Percentiles rank a stretch among this genome's conserved stretches.
Evolutionary conservation across 78 protist genomes (phyloP).

Genomic region (Pelomyxa schiedti): DNA sequence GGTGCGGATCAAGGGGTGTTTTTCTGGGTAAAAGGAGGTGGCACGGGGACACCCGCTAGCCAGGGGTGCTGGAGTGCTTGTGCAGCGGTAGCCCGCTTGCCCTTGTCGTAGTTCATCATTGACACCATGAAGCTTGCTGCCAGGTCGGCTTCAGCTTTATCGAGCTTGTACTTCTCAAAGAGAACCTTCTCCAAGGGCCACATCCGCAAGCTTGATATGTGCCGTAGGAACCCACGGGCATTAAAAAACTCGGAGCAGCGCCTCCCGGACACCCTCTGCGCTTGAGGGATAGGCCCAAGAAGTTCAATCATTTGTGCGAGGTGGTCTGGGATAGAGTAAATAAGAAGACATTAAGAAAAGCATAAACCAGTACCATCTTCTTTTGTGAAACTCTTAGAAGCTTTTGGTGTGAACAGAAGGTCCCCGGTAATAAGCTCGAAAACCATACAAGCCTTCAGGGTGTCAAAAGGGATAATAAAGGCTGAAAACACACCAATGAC

Average conservation of each 20-base stretch:
- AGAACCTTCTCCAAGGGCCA: constrained; percentile 70
- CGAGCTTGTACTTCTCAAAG: constrained; percentile 55
- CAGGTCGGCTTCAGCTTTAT: constrained; percentile 29
- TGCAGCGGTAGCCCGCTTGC: constrained; percentile 70
- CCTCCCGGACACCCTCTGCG: constrained; percentile 10
- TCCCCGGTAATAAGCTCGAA: constrained; percentile 93
- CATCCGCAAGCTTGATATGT: constrained; percentile 59
- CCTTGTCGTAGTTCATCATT: constrained; percentile 63
- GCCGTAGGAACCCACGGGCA: constrained; percentile 59
- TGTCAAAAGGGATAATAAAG: no score
- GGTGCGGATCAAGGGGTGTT: no score
- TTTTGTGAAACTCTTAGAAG: constrained; percentile 37
- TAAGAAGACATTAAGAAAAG: no score
- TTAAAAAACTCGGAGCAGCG: constrained; percentile 45
- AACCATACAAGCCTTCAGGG: constrained; percentile 42
- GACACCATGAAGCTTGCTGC: constrained; percentile 66
- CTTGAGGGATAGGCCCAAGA: constrained; percentile 63
- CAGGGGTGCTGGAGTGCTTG: constrained; percentile 49
- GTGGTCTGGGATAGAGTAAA: no score
- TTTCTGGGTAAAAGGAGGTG: no score
- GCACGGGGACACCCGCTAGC: no score
- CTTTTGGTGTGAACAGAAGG: constrained; percentile 76
- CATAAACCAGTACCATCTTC: no score
- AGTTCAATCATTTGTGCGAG: constrained; percentile 40
- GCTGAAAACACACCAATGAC: no score